Percentiles rank a stretch among this genome's conserved stretches.
These are phyloP conservation scores for Dactylellina leptospora DNA, from an alignment of 2,329 filamentous ascomycete species.

Conservation along the genomic window DNA sequence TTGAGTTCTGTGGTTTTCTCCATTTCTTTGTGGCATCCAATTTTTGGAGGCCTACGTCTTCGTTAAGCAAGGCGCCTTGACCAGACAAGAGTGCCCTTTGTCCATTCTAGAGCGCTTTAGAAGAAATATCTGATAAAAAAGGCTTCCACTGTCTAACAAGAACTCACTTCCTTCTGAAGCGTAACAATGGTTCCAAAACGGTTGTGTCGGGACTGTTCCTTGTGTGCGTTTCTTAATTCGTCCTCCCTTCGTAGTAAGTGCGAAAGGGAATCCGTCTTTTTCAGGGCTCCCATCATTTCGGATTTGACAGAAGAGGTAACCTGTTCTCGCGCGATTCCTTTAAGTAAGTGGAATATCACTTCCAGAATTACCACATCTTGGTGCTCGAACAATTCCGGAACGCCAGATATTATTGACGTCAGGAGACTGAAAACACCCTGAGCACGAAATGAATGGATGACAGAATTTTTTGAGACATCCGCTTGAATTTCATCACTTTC, in stretches of 20 bases:
- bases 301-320: no score
- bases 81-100: conserved; percentile 87
- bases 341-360: conserved; percentile 89
- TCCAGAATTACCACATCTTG: conserved; percentile 92
- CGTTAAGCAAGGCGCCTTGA: conserved; percentile 80
- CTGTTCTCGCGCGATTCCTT: conserved; percentile 83
- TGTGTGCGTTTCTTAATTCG: conserved; percentile 71
- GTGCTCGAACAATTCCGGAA: conserved; percentile 88
- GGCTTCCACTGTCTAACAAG: no score
- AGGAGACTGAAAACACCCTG: conserved; percentile 90
- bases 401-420: conserved; percentile 86
- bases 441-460: conserved; percentile 86
- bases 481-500: conserved; percentile 86
- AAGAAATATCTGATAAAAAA: no score
- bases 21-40: conserved; percentile 92
- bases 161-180: conserved; percentile 70
- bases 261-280: conserved; percentile 62
- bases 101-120: conserved; percentile 63
- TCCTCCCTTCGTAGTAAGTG: conserved; percentile 17
- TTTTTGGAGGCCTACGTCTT: conserved; percentile 77
- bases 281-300: no score
- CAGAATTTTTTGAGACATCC: conserved; percentile 82
- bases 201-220: conserved; percentile 86
- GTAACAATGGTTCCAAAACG: conserved; percentile 97
- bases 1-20: conserved; percentile 71